A percentile compares a stretch with the other conserved stretches of the same genome.
These are phyloP conservation scores for Stramenopiles sp. DNA, from an alignment of 352 stramenopile species.

Conservation along the genomic window DNA sequence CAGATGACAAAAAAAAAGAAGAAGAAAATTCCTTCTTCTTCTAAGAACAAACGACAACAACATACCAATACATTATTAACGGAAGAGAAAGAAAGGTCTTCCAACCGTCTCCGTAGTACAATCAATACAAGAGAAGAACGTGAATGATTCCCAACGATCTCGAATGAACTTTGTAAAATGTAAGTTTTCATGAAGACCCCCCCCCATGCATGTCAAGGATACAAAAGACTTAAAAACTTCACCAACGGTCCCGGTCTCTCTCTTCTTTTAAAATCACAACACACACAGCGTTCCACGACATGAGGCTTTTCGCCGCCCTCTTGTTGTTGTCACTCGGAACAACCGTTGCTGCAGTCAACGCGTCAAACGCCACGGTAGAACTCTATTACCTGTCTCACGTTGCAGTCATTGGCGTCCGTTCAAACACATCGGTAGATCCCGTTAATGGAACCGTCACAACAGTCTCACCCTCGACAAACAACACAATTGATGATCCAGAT, in stretches of 20 bases:
- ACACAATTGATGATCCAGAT: slow-evolving; percentile 1
- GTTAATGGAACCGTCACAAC: neutral
- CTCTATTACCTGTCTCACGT: neutral
- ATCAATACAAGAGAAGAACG: no score
- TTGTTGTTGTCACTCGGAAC: neutral
- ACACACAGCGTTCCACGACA: neutral
- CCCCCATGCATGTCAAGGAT: no score
- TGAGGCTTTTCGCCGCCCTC: neutral
- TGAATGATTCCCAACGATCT: no score
- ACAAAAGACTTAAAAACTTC: no score
- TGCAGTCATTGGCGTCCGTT: neutral
- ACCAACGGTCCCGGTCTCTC: no score
- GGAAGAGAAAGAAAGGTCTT: no score
- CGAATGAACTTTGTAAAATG: no score
- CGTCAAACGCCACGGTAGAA: neutral
- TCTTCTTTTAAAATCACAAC: neutral
- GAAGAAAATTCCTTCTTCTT: no score
- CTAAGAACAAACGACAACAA: no score
- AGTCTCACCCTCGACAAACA: neutral
- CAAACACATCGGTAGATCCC: neutral
- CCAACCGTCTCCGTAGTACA: no score
- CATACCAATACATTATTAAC: no score
- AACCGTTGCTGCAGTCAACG: neutral
- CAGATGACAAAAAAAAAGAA: neutral
- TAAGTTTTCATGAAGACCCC: no score